Evolutionary conservation across 2,329 filamentous ascomycete species (phyloP).

Genomic region (Claviceps sp.): DNA sequence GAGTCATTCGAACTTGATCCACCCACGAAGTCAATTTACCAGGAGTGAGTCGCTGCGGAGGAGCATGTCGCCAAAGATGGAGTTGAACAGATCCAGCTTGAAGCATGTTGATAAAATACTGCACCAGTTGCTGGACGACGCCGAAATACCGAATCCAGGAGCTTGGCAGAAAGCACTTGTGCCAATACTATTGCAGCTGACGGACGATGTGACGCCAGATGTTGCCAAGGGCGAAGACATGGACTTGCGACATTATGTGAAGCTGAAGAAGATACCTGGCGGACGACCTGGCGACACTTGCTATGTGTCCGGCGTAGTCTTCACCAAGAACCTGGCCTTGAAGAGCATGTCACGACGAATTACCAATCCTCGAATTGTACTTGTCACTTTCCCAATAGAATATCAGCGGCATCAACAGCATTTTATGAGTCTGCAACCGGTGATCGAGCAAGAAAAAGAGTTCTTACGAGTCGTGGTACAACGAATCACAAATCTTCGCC

Average conservation of each 20-base stretch:
- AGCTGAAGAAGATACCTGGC: conserved; percentile 90
- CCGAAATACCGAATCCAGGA: conserved; percentile 53
- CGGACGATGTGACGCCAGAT: conserved; percentile 88
- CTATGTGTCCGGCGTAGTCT: conserved; percentile 95
- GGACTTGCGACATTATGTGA: conserved; percentile 94
- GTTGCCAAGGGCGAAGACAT: conserved; percentile 86
- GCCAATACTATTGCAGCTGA: conserved; percentile 79
- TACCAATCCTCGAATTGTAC: conserved; percentile 69
- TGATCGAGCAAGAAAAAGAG: conserved; percentile 92
- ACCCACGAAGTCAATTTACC: conserved; percentile 39
- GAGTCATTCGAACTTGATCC: conserved; percentile 14
- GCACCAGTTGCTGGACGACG: conserved; percentile 68
- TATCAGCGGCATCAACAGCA: conserved; percentile 79
- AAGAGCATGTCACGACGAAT: conserved; percentile 94
- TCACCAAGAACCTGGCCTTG: conserved; percentile 89
- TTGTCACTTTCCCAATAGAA: conserved; percentile 90
- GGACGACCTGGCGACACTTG: conserved; percentile 80
- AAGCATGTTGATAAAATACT: conserved; percentile 79
- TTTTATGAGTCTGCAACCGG: conserved; percentile 95
- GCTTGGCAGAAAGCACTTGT: conserved; percentile 86
- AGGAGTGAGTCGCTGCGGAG: conserved; percentile 75
- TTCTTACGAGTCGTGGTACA: conserved; percentile 86
- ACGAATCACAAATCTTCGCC: conserved; percentile 73
- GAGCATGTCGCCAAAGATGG: conserved; percentile 57
- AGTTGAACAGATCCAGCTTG: conserved; percentile 76